Conservation (phyloP, 176 grass and related monocot genomes). For the Carex scoparia region DNA sequence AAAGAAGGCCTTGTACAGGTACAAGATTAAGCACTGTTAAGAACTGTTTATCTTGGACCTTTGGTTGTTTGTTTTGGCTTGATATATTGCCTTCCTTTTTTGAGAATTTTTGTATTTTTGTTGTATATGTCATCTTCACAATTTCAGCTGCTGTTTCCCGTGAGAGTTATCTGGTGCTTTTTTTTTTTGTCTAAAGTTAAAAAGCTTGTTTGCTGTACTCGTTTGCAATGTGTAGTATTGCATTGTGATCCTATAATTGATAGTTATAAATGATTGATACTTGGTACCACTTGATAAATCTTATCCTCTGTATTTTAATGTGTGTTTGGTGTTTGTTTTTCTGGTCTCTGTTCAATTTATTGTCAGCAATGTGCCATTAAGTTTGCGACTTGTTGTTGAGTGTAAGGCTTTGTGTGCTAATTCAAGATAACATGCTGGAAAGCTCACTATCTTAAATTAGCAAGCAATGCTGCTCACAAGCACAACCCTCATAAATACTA, state of each 20-base stretch:
- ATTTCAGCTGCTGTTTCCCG: not conserved
- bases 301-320: not conserved
- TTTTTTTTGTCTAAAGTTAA: not conserved
- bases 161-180: not conserved
- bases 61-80: not conserved
- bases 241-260: not conserved
- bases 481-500: too few species aligned
- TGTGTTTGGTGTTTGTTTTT: not conserved
- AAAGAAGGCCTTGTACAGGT: constrained; percentile 81
- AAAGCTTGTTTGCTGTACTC: not conserved
- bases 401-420: too few species aligned
- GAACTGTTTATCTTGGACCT: not conserved
- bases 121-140: not conserved
- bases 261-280: not conserved
- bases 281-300: not conserved
- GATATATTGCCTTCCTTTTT: not conserved
- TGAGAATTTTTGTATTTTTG: not conserved
- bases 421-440: too few species aligned
- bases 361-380: not conserved
- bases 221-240: not conserved
- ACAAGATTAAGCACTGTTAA: constrained; percentile 55
- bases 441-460: too few species aligned
- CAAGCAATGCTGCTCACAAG: too few species aligned
- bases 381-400: not conserved
- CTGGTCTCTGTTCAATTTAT: not conserved